Conservation (phyloP, 1,284 basidiomycete species). For the Puccinia horiana region DNA sequence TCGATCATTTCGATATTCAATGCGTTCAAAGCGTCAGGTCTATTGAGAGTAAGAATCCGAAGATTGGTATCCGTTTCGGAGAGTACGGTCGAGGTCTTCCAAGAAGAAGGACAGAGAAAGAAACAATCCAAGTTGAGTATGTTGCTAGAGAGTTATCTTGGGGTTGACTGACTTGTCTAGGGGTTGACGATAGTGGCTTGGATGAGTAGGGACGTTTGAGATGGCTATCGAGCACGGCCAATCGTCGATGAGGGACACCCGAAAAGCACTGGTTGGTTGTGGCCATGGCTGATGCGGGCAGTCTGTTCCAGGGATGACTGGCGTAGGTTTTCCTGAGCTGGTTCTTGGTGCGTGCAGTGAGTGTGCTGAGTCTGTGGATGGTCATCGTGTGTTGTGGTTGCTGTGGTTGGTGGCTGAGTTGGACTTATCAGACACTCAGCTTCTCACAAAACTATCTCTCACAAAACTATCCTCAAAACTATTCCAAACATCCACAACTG, state of each 20-base stretch:
- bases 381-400: not conserved
- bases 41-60: constrained; percentile 76
- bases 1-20: constrained; percentile 81
- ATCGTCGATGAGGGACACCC: not conserved
- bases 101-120: constrained; percentile 2
- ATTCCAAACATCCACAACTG: no score
- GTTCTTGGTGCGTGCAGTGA: not conserved
- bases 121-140: not conserved
- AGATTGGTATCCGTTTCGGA: constrained; percentile 52
- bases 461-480: no score
- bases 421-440: no score
- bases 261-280: not conserved
- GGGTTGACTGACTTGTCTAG: not conserved
- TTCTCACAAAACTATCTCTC: no score
- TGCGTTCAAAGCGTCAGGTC: constrained; percentile 81
- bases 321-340: not conserved
- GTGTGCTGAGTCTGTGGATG: not conserved
- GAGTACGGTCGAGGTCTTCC: no score
- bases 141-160: not conserved
- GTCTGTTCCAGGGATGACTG: not conserved
- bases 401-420: not conserved
- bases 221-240: not conserved
- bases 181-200: not conserved
- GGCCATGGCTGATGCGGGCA: not conserved
- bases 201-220: not conserved